Percentiles rank a stretch among this genome's conserved stretches.
Evolutionary conservation across 176 grass and related monocot species (phyloP).

Genomic region (Elymus sibiricus): DNA sequence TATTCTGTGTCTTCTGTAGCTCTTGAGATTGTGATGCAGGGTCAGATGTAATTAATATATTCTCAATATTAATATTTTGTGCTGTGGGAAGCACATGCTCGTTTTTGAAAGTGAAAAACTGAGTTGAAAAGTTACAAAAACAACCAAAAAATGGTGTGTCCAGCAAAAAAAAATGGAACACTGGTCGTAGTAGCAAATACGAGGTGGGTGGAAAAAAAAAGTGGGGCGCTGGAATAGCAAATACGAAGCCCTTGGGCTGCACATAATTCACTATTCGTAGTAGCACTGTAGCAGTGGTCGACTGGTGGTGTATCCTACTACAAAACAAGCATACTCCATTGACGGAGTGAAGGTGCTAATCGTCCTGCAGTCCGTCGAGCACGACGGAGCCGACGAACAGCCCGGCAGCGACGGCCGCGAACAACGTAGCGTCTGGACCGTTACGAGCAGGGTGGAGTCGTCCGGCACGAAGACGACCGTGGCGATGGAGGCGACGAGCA

Average conservation of each 20-base stretch:
- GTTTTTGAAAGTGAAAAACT: too few species aligned
- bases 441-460: constrained; percentile 71
- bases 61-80: too few species aligned
- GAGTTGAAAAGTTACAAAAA: too few species aligned
- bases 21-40: too few species aligned
- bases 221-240: too few species aligned
- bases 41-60: too few species aligned
- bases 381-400: constrained; percentile 78
- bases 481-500: constrained; percentile 69
- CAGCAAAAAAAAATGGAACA: too few species aligned
- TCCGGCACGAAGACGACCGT: constrained; percentile 75
- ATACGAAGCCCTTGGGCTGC: too few species aligned
- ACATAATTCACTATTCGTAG: neutral
- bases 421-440: constrained; percentile 46
- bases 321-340: neutral
- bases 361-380: constrained; percentile 79
- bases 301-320: neutral
- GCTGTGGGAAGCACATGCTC: too few species aligned
- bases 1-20: too few species aligned
- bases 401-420: constrained; percentile 51
- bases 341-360: neutral
- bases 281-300: neutral
- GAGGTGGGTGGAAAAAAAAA: neutral
- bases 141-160: too few species aligned
- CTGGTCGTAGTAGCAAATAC: too few species aligned